Percentiles rank a stretch among this genome's conserved stretches.
Evolutionary conservation across 805 yeast species (phyloP).

Genomic region (Isabelozyma gotoi): DNA sequence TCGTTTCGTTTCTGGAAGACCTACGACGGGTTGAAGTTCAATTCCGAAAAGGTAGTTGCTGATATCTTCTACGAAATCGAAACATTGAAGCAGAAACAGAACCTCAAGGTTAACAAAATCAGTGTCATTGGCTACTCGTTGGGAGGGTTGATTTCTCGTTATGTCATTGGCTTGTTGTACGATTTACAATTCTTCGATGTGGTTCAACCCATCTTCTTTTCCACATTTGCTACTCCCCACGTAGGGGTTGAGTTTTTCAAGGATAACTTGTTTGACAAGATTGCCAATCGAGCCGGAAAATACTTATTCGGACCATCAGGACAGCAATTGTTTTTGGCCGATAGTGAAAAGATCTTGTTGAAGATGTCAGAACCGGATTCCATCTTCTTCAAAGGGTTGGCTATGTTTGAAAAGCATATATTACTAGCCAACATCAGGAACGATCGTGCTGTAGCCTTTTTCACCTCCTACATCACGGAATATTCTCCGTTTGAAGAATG

Average conservation of each 20-base stretch:
- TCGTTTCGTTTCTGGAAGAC: constrained; percentile 44
- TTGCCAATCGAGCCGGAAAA: constrained; percentile 33
- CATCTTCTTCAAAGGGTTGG: constrained; percentile 54
- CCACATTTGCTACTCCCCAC: constrained; percentile 47
- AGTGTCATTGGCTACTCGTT: constrained; percentile 85
- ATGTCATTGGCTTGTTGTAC: constrained; percentile 62
- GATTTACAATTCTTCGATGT: constrained; percentile 34
- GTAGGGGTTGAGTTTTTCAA: constrained; percentile 41
- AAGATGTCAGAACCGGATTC: constrained; percentile 53
- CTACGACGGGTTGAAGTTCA: constrained; percentile 39
- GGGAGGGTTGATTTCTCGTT: constrained; percentile 84
- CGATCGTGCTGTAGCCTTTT: constrained; percentile 87
- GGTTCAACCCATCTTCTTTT: constrained; percentile 36
- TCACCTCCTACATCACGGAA: constrained; percentile 74
- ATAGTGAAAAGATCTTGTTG: constrained; percentile 45
- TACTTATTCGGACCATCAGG: constrained; percentile 39
- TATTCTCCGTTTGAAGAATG: constrained; percentile 70
- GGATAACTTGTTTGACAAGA: constrained; percentile 27
- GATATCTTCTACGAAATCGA: constrained; percentile 43
- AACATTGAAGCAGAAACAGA: constrained; percentile 27
- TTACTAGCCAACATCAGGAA: constrained; percentile 73
- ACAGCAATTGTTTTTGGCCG: constrained; percentile 32
- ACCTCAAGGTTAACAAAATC: constrained; percentile 53
- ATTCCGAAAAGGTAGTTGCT: constrained; percentile 32
- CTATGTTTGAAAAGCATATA: constrained; percentile 54